Evolutionary conservation across 2,329 filamentous ascomycete species (phyloP).

Genomic region (Apiospora malaysiana): DNA sequence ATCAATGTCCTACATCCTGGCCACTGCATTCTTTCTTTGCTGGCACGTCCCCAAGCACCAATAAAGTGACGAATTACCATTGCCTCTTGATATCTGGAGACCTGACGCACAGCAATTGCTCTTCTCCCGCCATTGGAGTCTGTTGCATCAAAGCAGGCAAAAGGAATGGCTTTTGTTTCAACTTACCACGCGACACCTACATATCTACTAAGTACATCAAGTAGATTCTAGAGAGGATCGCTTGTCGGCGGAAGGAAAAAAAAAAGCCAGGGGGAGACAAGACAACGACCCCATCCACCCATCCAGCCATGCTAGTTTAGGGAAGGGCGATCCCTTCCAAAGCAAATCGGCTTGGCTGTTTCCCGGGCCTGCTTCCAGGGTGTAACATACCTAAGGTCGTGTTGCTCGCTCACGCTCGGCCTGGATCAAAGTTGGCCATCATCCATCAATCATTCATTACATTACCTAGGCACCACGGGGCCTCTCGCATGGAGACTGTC

Average conservation of each 20-base stretch:
- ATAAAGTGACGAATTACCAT: neutral
- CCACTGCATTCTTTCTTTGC: neutral
- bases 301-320: constrained; percentile 12
- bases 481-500: neutral
- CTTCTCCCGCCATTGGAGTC: neutral
- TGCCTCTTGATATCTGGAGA: neutral
- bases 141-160: constrained; percentile 1
- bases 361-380: neutral
- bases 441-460: constrained; percentile 6
- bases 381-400: neutral
- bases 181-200: neutral
- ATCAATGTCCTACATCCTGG: neutral
- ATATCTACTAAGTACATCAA: no score
- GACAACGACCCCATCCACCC: neutral
- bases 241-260: neutral
- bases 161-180: constrained; percentile 2
- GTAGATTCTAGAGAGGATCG: neutral
- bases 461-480: neutral
- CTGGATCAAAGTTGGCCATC: constrained; percentile 1
- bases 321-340: constrained; percentile 12
- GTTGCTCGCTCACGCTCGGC: neutral
- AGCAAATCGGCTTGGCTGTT: constrained; percentile 16
- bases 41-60: neutral
- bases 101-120: no score
- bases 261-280: neutral